A percentile compares a stretch with the other conserved stretches of the same genome.
Evolutionary conservation across 2,329 filamentous ascomycete genomes (phyloP).

Genomic region (Aspergillus sp.): DNA sequence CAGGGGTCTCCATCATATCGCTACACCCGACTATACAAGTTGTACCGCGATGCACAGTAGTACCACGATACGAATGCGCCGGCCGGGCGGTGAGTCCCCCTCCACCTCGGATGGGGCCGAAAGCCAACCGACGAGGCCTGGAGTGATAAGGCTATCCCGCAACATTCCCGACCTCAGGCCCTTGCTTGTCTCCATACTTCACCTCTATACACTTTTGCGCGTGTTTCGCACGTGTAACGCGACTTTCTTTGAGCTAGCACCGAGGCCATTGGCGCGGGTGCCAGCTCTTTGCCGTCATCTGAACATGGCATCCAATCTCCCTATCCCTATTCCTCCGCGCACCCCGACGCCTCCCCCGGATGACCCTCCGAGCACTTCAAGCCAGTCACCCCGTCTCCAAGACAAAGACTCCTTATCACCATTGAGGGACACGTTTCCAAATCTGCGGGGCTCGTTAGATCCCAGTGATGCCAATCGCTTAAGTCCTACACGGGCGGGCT

Average conservation of each 20-base stretch:
- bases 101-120: not conserved
- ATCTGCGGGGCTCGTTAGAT: conserved; percentile 28
- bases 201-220: not conserved
- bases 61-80: not conserved
- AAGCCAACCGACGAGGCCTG: not conserved
- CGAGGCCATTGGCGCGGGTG: conserved; percentile 6
- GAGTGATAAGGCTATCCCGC: not conserved
- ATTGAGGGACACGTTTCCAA: conserved; percentile 40
- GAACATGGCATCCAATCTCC: conserved; percentile 61
- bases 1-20: conserved; percentile 72
- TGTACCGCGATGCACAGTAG: not conserved
- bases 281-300: not conserved
- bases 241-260: not conserved
- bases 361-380: conserved; percentile 36
- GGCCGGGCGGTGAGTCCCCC: not conserved
- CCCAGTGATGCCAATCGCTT: conserved; percentile 28
- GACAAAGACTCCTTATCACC: conserved; percentile 54
- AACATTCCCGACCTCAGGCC: not conserved
- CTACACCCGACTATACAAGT: too few relatives aligned
- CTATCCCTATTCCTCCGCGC: conserved; percentile 62
- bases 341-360: conserved; percentile 67
- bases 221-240: not conserved
- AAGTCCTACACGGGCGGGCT: conserved; percentile 39
- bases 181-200: not conserved
- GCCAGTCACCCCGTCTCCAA: conserved; percentile 28